Evolutionary conservation across 331 rosid species (phyloP).

Genomic region (Spiraea crenata): DNA sequence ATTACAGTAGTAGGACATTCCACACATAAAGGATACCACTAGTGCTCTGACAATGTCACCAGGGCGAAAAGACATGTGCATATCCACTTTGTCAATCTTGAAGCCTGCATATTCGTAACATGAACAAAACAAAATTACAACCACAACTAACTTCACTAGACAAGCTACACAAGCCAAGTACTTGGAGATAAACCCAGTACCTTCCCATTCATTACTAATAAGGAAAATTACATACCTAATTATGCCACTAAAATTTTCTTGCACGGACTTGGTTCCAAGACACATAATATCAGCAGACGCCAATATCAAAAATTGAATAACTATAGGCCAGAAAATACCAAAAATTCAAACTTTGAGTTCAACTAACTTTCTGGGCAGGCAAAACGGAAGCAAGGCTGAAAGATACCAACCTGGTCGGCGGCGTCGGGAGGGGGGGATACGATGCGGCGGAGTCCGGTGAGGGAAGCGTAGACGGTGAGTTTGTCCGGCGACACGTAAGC

Average conservation of each 20-base stretch:
- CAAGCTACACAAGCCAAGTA: neutral
- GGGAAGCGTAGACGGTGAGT: too few relatives aligned
- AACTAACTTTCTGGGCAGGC: conserved; percentile 2
- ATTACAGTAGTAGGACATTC: neutral
- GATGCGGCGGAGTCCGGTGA: conserved; percentile 65
- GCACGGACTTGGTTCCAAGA: conserved; percentile 73
- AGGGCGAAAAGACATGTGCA: conserved; percentile 65
- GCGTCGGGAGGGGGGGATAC: conserved; percentile 50
- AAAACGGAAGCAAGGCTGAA: neutral
- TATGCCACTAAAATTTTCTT: conserved; percentile 71
- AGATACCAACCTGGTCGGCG: conserved; percentile 50
- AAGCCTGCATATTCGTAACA: conserved; percentile 44
- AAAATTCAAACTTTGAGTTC: neutral
- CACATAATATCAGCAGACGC: conserved; percentile 87
- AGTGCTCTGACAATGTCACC: conserved; percentile 81
- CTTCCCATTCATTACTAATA: neutral
- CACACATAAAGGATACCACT: conserved; percentile 61
- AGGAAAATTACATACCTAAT: conserved; percentile 51
- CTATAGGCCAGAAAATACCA: conserved; percentile 50
- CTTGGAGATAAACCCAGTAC: neutral
- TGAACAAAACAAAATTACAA: conserved; percentile 6
- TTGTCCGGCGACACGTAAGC: conserved; percentile 60
- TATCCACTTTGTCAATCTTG: conserved; percentile 96
- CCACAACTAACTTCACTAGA: conserved; percentile 1
- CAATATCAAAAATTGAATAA: conserved; percentile 6